Conservation (phyloP, 768 basidiomycete species). For the Cystoderma amianthinum region DNA sequence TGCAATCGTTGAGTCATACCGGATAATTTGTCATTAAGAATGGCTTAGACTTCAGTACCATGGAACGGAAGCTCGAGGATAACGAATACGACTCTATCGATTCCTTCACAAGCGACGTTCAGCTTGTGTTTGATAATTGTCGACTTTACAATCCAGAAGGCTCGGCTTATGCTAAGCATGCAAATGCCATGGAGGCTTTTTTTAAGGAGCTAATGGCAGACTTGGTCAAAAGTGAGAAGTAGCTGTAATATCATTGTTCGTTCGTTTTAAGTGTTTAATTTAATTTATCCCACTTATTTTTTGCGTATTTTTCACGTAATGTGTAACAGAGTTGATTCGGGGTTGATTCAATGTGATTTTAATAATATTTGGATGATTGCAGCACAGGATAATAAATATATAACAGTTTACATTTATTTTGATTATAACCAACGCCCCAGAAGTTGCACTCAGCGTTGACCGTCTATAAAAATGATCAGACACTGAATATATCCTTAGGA, state of each 20-base stretch:
- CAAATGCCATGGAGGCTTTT: slow-evolving; percentile 76
- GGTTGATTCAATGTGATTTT: too few species aligned
- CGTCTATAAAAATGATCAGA: slow-evolving; percentile 26
- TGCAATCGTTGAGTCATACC: neutral
- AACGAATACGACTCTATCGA: slow-evolving; percentile 76
- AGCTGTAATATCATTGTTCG: too few species aligned
- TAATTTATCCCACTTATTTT: too few species aligned
- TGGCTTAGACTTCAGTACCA: slow-evolving; percentile 75
- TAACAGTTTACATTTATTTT: too few species aligned
- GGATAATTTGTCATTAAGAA: too few species aligned
- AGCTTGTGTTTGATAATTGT: slow-evolving; percentile 88
- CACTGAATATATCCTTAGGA: neutral
- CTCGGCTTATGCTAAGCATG: slow-evolving; percentile 78
- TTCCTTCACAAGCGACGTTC: slow-evolving; percentile 71
- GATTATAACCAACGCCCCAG: too few species aligned
- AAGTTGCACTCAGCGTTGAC: slow-evolving; percentile 33
- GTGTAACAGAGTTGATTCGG: too few species aligned
- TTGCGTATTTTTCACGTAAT: too few species aligned
- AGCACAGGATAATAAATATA: too few species aligned
- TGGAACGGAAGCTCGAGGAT: slow-evolving; percentile 86
- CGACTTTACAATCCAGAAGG: slow-evolving; percentile 78
- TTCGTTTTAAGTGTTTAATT: too few species aligned
- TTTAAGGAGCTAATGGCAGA: slow-evolving; percentile 45
- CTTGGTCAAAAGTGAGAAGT: slow-evolving; percentile 22
- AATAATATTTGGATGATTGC: too few species aligned